Evolutionary conservation across 1,284 basidiomycete species (phyloP), one percentile per base, ranked within the genome.

Genomic region (Leccinum solheimii): DNA sequence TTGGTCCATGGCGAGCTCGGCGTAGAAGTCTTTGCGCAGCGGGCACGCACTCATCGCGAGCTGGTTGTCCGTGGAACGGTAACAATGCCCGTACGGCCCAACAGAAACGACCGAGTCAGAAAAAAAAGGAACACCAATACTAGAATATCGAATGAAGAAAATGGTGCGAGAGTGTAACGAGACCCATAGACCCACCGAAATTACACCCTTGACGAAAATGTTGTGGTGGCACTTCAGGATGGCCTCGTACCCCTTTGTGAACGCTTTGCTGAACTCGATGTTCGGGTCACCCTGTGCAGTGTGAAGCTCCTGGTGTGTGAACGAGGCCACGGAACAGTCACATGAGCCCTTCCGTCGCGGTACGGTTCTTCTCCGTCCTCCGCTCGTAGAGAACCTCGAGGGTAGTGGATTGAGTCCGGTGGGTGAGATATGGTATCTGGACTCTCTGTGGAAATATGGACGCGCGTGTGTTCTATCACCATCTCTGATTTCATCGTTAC

Each of bases 291-390:
- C 79, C 9, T 30, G 87, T 2, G 90, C 86, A 62, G 84, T 80
- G 64, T 91, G 83, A 57, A 99, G 85, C 0, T 91, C 94, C 64
- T 89, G 82, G 74, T 92, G 88, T 27, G 95, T 99, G 79, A 99
- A 99, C 53, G 90, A 86, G 85, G 4, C 95, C 97, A 43, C 94
- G 87, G 60, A 88, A 81, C 54, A 99, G 84, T 96, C 96, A 98
- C 77, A 98, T 81, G 59, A 98, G 83, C 16, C 94, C 95, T 69
- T 97, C 90, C 0, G 21, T 23, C 21, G 96, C 94, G 1, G 85
- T 84, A 16, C 85, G 83, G 77, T 95, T 94, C 82, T 96, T 94
- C 76, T 94, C 89, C 27, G 80, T 81, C 74, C 92, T 89, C 78
- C 98, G 97, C 72, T 92, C 90, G 71, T 84, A 83, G 8, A 97